These are phyloP conservation scores for Citrus unshiu DNA, from an alignment of 345 rosid species.

Conservation along the genomic window DNA sequence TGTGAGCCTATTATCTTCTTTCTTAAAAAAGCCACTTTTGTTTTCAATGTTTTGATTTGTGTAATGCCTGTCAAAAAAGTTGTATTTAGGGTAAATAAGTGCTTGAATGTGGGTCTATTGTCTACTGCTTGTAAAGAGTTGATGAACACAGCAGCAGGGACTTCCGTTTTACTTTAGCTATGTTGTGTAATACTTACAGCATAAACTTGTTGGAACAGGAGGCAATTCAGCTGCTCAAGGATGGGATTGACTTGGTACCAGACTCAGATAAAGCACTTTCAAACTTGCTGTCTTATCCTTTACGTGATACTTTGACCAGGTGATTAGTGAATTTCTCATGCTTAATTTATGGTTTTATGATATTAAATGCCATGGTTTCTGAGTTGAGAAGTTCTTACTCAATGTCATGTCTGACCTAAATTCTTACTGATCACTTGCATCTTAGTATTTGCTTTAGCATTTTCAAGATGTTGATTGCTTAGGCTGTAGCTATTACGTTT, in stretches of 20 bases:
- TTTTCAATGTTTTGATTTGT: background rate
- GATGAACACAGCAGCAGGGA: background rate
- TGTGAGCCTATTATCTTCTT: background rate
- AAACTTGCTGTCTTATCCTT: conserved; percentile 82
- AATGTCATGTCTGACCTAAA: background rate
- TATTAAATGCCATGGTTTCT: background rate
- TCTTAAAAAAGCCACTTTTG: background rate
- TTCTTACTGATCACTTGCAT: background rate
- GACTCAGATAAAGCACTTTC: conserved; percentile 82
- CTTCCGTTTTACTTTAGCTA: background rate
- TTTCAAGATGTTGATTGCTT: background rate
- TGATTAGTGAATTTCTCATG: conserved; percentile 24
- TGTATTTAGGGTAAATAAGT: background rate
- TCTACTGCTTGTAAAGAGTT: background rate
- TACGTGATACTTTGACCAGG: conserved; percentile 65
- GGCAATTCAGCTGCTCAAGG: conserved; percentile 82
- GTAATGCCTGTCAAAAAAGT: background rate
- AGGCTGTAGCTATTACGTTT: background rate
- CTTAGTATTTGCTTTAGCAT: background rate
- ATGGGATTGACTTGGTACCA: conserved; percentile 89
- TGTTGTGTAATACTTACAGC: background rate
- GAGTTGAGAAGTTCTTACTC: background rate
- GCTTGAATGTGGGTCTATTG: conserved; percentile 1
- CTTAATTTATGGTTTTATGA: background rate
- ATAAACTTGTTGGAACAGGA: conserved; percentile 50